A percentile compares a stretch with the other conserved stretches of the same genome.
Conservation (phyloP, 176 grass and related monocot genomes). For the Oryza punctata region DNA sequence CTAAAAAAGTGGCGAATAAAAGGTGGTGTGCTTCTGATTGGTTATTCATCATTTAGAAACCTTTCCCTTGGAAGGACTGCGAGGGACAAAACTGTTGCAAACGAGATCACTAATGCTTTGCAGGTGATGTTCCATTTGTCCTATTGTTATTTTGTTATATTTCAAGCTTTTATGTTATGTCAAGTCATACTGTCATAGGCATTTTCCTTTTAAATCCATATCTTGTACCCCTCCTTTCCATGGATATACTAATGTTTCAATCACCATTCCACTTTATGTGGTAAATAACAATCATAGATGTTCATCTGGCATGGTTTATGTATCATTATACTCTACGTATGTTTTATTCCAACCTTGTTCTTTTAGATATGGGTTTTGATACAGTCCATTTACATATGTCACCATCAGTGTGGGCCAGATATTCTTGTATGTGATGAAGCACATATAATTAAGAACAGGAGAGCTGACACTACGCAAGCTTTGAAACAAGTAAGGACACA, state of each 20-base stretch:
- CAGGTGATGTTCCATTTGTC: slow-evolving; percentile 55
- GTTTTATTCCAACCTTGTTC: slow-evolving; percentile 3
- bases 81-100: slow-evolving; percentile 70
- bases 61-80: slow-evolving; percentile 81
- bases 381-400: slow-evolving; percentile 30
- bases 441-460: slow-evolving; percentile 97
- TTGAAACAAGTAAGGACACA: slow-evolving; percentile 93
- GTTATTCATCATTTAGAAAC: slow-evolving; percentile 92
- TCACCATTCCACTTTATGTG: background rate
- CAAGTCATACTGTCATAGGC: background rate
- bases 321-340: background rate
- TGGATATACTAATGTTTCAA: slow-evolving; percentile 24
- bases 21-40: slow-evolving; percentile 91
- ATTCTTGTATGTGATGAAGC: slow-evolving; percentile 99
- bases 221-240: background rate
- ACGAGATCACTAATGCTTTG: slow-evolving; percentile 71
- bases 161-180: slow-evolving; percentile 24
- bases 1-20: slow-evolving; percentile 82
- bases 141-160: background rate
- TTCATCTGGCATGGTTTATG: slow-evolving; percentile 16
- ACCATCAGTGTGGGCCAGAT: slow-evolving; percentile 79
- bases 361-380: slow-evolving; percentile 38
- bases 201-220: slow-evolving; percentile 19
- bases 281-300: slow-evolving; percentile 2
- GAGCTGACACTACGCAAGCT: slow-evolving; percentile 87